Conservation (phyloP, 1,139 yeast genomes). For the Protomyces inouyei region DNA sequence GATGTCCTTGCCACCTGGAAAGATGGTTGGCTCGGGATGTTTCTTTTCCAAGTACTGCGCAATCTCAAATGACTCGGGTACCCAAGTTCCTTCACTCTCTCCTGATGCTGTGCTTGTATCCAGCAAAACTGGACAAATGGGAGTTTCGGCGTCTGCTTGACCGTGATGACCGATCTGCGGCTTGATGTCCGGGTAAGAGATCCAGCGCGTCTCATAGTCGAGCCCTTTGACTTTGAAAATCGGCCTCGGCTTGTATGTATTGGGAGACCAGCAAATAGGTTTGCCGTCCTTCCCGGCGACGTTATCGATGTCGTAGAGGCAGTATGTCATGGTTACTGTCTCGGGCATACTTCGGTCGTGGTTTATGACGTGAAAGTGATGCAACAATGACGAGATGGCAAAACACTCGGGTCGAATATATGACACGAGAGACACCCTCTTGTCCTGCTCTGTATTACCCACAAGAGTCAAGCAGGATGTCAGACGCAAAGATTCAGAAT, state of each 20-base stretch:
- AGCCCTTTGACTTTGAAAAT: neutral
- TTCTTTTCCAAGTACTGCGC: conserved; percentile 6
- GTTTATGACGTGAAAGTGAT: too few species aligned
- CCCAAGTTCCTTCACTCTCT: neutral
- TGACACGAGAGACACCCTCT: too few species aligned
- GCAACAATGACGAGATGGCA: too few species aligned
- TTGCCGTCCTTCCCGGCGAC: neutral
- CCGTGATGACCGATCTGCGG: neutral
- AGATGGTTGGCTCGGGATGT: conserved; percentile 1
- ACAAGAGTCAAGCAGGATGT: neutral
- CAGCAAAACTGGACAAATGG: neutral
- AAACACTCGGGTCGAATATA: too few species aligned
- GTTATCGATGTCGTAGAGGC: conserved; percentile 1
- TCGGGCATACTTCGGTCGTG: neutral
- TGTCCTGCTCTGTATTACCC: neutral
- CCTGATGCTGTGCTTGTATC: neutral
- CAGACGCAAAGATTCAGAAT: conserved; percentile 11
- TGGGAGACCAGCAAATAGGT: conserved; percentile 6
- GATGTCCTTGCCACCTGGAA: conserved; percentile 5
- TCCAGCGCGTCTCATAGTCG: conserved; percentile 3
- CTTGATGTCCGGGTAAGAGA: conserved; percentile 5
- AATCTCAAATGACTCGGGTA: neutral
- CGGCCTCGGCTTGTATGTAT: conserved; percentile 2
- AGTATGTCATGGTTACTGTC: neutral
- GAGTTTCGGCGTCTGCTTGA: neutral